These are phyloP conservation scores for Aureobasidium sp. DNA, from an alignment of 2,329 filamentous ascomycete species.

Conservation along the genomic window DNA sequence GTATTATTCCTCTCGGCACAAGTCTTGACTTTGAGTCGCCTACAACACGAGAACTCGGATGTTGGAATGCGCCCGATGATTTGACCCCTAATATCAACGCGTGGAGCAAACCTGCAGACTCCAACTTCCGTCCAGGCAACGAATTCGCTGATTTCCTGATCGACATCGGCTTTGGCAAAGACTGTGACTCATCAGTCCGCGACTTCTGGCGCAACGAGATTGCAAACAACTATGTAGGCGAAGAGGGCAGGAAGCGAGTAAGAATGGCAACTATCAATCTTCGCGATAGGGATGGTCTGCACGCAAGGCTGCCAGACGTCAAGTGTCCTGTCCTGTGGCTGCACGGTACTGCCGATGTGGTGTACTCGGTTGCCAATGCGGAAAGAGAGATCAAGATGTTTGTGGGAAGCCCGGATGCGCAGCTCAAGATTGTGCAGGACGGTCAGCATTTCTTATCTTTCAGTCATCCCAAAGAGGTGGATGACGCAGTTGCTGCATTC, in stretches of 20 bases:
- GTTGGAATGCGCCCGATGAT: conserved; percentile 40
- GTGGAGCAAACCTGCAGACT: conserved; percentile 34
- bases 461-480: conserved; percentile 16
- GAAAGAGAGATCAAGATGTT: conserved; percentile 45
- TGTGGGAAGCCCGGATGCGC: conserved; percentile 28
- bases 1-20: conserved; percentile 47
- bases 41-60: conserved; percentile 37
- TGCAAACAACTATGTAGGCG: conserved; percentile 41
- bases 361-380: conserved; percentile 38
- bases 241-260: conserved; percentile 41
- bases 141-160: conserved; percentile 42
- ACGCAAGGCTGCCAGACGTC: conserved; percentile 40
- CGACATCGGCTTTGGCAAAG: conserved; percentile 41
- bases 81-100: conserved; percentile 32
- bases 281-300: conserved; percentile 43
- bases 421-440: background rate
- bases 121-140: conserved; percentile 37
- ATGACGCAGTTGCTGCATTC: conserved; percentile 32
- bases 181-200: conserved; percentile 30
- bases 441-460: background rate
- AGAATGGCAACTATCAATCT: conserved; percentile 47
- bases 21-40: conserved; percentile 45
- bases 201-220: conserved; percentile 41
- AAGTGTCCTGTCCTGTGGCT: conserved; percentile 47
- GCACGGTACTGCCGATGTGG: conserved; percentile 38